Conservation (phyloP, 2,329 filamentous ascomycete genomes). For the Reticulascus tulasneorum region DNA sequence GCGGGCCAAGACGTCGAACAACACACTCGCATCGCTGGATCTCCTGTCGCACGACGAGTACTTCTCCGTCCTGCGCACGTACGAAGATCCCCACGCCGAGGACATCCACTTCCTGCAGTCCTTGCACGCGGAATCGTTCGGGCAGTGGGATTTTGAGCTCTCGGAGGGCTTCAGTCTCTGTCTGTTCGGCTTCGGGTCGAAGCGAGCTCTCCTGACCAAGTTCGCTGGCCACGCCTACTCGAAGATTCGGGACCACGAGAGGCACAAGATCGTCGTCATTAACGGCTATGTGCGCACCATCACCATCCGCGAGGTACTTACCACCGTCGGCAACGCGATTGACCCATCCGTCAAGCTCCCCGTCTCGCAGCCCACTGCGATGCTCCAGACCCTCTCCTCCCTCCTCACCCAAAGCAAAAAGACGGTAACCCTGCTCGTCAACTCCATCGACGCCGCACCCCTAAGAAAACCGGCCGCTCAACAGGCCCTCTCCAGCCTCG, state of each 20-base stretch:
- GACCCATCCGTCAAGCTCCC: conserved; percentile 43
- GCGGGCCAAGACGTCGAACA: conserved; percentile 78
- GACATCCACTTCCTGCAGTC: conserved; percentile 70
- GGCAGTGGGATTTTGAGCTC: conserved; percentile 91
- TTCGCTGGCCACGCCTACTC: conserved; percentile 71
- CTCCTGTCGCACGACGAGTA: conserved; percentile 91
- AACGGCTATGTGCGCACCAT: conserved; percentile 76
- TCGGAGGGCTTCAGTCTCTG: conserved; percentile 83
- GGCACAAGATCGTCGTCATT: conserved; percentile 69
- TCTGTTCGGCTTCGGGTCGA: conserved; percentile 89
- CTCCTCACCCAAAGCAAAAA: conserved; percentile 49
- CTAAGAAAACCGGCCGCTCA: conserved; percentile 71
- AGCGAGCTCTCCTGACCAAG: conserved; percentile 66
- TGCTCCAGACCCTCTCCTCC: conserved; percentile 63
- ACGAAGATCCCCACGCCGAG: conserved; percentile 63
- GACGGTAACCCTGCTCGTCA: conserved; percentile 66
- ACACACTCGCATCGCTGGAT: conserved; percentile 69
- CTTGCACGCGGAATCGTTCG: conserved; percentile 76
- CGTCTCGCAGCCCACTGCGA: conserved; percentile 62
- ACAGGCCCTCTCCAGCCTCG: conserved; percentile 70
- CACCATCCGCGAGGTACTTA: conserved; percentile 65
- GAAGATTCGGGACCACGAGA: conserved; percentile 29
- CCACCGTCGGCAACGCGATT: conserved; percentile 63
- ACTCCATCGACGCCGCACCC: conserved; percentile 78
- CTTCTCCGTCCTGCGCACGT: conserved; percentile 63